Evolutionary conservation across 257 asterid species (phyloP).

Genomic region (Knoxia roxburghii): DNA sequence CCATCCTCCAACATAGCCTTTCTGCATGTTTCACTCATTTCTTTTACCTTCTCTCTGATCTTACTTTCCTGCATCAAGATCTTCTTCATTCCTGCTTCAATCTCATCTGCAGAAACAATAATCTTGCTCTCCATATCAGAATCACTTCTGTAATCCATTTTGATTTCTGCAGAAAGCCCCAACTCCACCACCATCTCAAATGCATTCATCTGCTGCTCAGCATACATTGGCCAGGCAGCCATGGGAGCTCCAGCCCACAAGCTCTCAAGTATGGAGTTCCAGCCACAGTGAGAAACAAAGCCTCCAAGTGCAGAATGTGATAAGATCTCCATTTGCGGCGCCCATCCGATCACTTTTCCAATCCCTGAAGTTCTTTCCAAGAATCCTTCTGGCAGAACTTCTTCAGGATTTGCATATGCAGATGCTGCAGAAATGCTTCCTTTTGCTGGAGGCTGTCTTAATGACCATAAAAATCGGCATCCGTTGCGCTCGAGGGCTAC

Average conservation of each 20-base stretch:
- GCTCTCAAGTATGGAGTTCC: slow-evolving; percentile 24
- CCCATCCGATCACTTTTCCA: slow-evolving; percentile 30
- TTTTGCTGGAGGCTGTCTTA: slow-evolving; percentile 14
- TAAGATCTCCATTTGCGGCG: slow-evolving; percentile 15
- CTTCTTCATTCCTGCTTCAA: slow-evolving; percentile 15
- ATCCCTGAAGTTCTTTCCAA: slow-evolving; percentile 3
- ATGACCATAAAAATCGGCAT: slow-evolving; percentile 13
- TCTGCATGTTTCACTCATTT: slow-evolving; percentile 14
- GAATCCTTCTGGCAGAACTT: slow-evolving; percentile 20
- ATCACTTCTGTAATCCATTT: slow-evolving; percentile 17
- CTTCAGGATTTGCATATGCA: slow-evolving; percentile 14
- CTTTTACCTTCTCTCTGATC: slow-evolving; percentile 12
- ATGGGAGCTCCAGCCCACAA: slow-evolving; percentile 22
- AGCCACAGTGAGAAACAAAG: slow-evolving; percentile 24
- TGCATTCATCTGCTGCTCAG: slow-evolving; percentile 25
- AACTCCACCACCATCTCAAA: slow-evolving; percentile 22
- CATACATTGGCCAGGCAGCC: slow-evolving; percentile 21
- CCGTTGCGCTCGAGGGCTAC: slow-evolving; percentile 12
- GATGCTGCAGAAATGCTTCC: slow-evolving; percentile 1
- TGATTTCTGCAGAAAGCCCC: slow-evolving; percentile 20
- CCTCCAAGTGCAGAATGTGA: slow-evolving; percentile 22
- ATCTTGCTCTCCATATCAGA: slow-evolving; percentile 5
- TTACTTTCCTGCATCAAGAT: slow-evolving; percentile 11
- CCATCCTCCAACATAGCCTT: slow-evolving; percentile 15
- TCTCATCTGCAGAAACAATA: slow-evolving; percentile 13